Evolutionary conservation across 2,329 filamentous ascomycete genomes (phyloP).

Genomic region (Fusarium sp.): DNA sequence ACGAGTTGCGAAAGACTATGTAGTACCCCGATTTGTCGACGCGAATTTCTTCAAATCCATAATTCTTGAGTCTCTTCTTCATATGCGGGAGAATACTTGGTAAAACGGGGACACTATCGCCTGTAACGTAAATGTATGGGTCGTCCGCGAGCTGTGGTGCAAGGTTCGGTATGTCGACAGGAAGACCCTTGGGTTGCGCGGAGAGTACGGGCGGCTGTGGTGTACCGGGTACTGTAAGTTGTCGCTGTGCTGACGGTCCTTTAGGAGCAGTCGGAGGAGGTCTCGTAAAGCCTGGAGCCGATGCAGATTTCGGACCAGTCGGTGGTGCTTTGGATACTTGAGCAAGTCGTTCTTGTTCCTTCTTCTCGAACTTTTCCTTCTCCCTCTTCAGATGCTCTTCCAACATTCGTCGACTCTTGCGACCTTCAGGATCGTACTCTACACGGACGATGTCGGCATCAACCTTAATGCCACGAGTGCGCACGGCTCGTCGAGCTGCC

Average conservation of each 20-base stretch:
- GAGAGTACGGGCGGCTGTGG: slow-evolving; percentile 50
- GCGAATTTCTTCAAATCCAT: slow-evolving; percentile 82
- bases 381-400: slow-evolving; percentile 77
- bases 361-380: slow-evolving; percentile 70
- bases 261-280: slow-evolving; percentile 88
- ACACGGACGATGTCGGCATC: slow-evolving; percentile 82
- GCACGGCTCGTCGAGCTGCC: slow-evolving; percentile 83
- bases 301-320: slow-evolving; percentile 52
- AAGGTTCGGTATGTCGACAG: slow-evolving; percentile 74
- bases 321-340: slow-evolving; percentile 52
- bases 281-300: slow-evolving; percentile 46
- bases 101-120: slow-evolving; percentile 87
- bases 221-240: slow-evolving; percentile 43
- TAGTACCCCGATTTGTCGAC: slow-evolving; percentile 90
- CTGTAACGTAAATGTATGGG: slow-evolving; percentile 92
- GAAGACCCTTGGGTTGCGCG: slow-evolving; percentile 46
- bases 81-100: slow-evolving; percentile 87
- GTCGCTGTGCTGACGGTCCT: slow-evolving; percentile 74
- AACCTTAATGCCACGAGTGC: slow-evolving; percentile 80
- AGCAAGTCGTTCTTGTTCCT: slow-evolving; percentile 53
- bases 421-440: slow-evolving; percentile 88
- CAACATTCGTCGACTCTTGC: slow-evolving; percentile 81
- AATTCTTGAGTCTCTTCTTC: slow-evolving; percentile 87
- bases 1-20: slow-evolving; percentile 85
- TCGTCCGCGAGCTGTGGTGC: slow-evolving; percentile 76